phyloP scores from a whole-genome alignment of 805 yeast species.

The Cyberlindnera meyerae region DNA sequence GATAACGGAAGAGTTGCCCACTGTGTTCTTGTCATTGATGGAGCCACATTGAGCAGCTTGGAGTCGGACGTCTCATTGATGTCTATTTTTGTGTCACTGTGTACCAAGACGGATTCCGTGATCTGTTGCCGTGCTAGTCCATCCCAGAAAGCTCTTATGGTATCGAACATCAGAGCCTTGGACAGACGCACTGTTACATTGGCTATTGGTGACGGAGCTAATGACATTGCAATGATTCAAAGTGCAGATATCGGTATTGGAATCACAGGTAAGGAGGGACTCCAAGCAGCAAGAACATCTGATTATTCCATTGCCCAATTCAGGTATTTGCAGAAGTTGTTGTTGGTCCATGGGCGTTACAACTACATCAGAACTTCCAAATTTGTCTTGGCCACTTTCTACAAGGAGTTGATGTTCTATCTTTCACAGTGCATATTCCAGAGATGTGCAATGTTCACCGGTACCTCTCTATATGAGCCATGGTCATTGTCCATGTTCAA shows the following conservation, averaged over 20 bases:
- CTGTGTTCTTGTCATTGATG: conserved; percentile 91
- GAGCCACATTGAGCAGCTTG: conserved; percentile 71
- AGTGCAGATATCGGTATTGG: conserved; percentile 98
- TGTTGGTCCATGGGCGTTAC: conserved; percentile 93
- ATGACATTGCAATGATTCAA: conserved; percentile 98
- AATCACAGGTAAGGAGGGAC: conserved; percentile 93
- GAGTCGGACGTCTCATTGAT: conserved; percentile 70
- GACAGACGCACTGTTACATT: conserved; percentile 71
- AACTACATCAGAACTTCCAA: conserved; percentile 89
- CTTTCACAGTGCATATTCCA: conserved; percentile 86
- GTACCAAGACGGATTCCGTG: conserved; percentile 84
- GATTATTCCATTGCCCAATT: conserved; percentile 96
- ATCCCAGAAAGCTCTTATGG: conserved; percentile 91
- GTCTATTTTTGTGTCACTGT: conserved; percentile 76
- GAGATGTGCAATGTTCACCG: conserved; percentile 81
- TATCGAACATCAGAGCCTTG: conserved; percentile 67
- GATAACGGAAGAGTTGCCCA: conserved; percentile 79
- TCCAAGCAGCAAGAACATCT: conserved; percentile 93
- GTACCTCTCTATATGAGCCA: conserved; percentile 87
- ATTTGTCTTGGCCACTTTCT: conserved; percentile 89
- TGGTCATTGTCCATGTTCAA: conserved; percentile 98
- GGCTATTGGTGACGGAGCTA: conserved; percentile 99
- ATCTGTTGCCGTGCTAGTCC: conserved; percentile 97
- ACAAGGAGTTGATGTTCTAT: conserved; percentile 88
- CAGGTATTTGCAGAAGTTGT: conserved; percentile 71